Base-by-base conservation (phyloP, 1,284 basidiomycete species). In the Sanghuangporus baumii region DNA sequence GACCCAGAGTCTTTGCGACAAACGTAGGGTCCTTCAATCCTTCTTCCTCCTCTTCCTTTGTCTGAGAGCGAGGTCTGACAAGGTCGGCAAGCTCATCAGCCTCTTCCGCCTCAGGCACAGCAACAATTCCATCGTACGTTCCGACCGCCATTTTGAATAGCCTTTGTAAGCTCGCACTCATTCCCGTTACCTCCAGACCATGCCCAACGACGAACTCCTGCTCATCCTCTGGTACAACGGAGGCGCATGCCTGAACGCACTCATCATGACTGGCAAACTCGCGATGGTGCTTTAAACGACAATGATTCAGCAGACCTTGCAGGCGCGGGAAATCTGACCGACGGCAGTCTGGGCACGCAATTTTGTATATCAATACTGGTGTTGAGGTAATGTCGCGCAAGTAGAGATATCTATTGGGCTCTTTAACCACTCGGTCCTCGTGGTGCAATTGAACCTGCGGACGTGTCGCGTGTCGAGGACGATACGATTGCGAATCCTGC, bases 241-340 rank as follows among this genome's bases (percentile, higher is more conserved):
- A 75, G 18, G 87, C 86, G 67, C 87, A 89, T 26, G 81, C 81
- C 61, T 80, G 79, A 9, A 91, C 83, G 67, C 88, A 90, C 60
- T 87, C 85, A 59, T 91, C 89, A 67, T 91, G 89, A 34, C 83
- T 87, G 8, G 84, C 86, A 79, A 84, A 91, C 67, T 88, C 87
- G 55, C 84, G 75, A 18, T 76, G 74, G 70, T 91, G 89, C 2
- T 82, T 78, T 36, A 89, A 75, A 11, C 89, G 84, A 61, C 84
- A 87, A 69, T 91, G 89, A 66, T 91, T 91, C 31, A 90, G 76
- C 23, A 91, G 78, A 2, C 89, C 89, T 71, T 91, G 89, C 1
- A 91, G 77, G n/a, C 81, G 85, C 12, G 83, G 85, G 69, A 91
- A 91, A 14, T 86, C 77, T 1, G 80, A 82, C 50, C 86, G 82